Conservation (phyloP, 1,284 basidiomycete species). For the Rhodotorula glutinis region DNA sequence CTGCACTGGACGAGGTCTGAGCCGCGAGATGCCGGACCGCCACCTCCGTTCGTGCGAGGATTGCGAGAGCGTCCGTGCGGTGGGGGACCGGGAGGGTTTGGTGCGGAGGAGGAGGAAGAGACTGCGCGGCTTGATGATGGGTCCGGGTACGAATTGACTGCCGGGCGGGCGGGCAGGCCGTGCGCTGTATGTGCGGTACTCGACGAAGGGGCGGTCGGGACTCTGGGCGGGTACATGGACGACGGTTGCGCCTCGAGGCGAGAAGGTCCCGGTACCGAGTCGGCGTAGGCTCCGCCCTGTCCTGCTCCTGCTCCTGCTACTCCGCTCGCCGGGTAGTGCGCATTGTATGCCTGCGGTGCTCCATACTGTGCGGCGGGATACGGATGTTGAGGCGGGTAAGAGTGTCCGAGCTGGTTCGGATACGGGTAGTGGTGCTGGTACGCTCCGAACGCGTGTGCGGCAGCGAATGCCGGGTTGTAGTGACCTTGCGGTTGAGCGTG, state of each 20-base stretch:
- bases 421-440: not conserved
- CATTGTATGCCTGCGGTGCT: not conserved
- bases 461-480: not conserved
- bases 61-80: too few relatives aligned
- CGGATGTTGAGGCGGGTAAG: not conserved
- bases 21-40: not conserved
- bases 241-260: too few relatives aligned
- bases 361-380: not conserved
- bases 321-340: too few relatives aligned
- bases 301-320: too few relatives aligned
- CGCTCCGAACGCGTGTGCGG: not conserved
- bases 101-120: constrained; percentile 9
- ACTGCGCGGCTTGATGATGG: constrained; percentile 11
- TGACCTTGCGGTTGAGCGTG: not conserved
- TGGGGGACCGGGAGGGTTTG: not conserved
- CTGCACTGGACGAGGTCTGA: constrained; percentile 56
- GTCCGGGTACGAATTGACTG: constrained; percentile 1
- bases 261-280: too few relatives aligned
- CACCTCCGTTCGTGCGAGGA: not conserved
- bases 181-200: too few relatives aligned
- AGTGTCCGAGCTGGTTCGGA: too few relatives aligned
- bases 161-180: too few relatives aligned
- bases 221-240: too few relatives aligned
- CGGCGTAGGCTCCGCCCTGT: too few relatives aligned
- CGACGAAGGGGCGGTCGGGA: too few relatives aligned